Percentiles rank a stretch among this genome's conserved stretches.
Conservation (phyloP, 345 rosid species). For the Dipteronia dyeriana region DNA sequence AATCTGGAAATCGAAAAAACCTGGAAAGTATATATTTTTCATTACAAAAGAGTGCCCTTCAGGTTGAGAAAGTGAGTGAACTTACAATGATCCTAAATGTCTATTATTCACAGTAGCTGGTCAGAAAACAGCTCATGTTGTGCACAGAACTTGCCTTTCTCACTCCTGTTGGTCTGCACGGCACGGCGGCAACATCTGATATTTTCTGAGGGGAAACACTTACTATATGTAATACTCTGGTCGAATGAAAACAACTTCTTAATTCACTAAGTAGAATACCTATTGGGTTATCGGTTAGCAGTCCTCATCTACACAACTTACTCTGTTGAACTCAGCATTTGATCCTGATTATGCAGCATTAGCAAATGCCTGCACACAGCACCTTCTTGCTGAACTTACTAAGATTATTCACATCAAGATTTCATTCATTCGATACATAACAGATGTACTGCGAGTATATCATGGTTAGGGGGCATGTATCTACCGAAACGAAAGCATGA, state of each 20-base stretch:
- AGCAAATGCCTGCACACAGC: neutral
- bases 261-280: neutral
- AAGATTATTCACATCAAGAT: neutral
- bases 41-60: neutral
- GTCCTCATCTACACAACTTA: neutral
- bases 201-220: neutral
- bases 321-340: neutral
- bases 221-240: neutral
- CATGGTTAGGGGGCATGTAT: neutral
- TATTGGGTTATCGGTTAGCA: neutral
- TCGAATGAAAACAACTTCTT: neutral
- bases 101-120: neutral
- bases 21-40: neutral
- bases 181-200: neutral
- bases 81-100: neutral
- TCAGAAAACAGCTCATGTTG: neutral
- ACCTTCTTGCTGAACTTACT: slow-evolving; percentile 4
- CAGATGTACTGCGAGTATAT: neutral
- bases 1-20: neutral
- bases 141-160: neutral
- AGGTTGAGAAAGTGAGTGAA: neutral
- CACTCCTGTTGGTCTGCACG: neutral
- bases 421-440: neutral
- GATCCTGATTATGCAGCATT: slow-evolving; percentile 11
- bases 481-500: neutral